Evolutionary conservation across 2,329 filamentous ascomycete genomes (phyloP).

Genomic region (Helotiales sp.): DNA sequence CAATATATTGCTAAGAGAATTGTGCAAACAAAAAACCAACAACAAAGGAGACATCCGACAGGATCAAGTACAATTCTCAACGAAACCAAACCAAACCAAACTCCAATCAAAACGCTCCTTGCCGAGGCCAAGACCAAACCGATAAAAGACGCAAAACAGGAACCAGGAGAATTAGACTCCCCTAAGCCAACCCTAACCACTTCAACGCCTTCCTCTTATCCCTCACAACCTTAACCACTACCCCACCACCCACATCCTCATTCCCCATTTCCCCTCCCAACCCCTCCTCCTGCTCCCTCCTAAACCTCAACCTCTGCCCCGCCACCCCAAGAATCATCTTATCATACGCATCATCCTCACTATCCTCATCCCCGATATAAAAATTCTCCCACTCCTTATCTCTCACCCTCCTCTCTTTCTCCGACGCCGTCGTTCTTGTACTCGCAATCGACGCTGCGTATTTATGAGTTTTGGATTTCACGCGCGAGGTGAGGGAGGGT

Average conservation of each 20-base stretch:
- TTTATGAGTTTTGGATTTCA: slow-evolving; percentile 7
- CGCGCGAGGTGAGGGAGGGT: not conserved
- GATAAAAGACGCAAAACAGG: no score
- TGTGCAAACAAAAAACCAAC: no score
- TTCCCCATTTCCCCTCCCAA: no score
- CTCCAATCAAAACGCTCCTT: no score
- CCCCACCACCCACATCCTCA: no score
- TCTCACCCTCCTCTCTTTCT: slow-evolving; percentile 8
- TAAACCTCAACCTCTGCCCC: slow-evolving; percentile 20
- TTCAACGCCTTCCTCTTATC: slow-evolving; percentile 39
- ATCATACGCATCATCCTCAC: slow-evolving; percentile 36
- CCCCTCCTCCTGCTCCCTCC: slow-evolving; percentile 26
- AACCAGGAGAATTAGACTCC: no score
- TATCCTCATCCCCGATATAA: slow-evolving; percentile 34
- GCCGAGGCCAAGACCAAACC: no score
- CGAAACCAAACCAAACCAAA: no score
- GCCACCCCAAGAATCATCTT: slow-evolving; percentile 33
- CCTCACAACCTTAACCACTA: slow-evolving; percentile 20
- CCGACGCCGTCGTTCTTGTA: slow-evolving; percentile 12
- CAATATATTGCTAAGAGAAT: no score
- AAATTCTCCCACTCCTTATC: slow-evolving; percentile 34
- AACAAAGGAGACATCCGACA: no score
- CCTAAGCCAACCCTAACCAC: slow-evolving; percentile 38
- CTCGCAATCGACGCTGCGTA: slow-evolving; percentile 16
- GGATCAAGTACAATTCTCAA: no score